phyloP scores from a whole-genome alignment of 805 yeast species.

The Hanseniaspora thailandica region DNA sequence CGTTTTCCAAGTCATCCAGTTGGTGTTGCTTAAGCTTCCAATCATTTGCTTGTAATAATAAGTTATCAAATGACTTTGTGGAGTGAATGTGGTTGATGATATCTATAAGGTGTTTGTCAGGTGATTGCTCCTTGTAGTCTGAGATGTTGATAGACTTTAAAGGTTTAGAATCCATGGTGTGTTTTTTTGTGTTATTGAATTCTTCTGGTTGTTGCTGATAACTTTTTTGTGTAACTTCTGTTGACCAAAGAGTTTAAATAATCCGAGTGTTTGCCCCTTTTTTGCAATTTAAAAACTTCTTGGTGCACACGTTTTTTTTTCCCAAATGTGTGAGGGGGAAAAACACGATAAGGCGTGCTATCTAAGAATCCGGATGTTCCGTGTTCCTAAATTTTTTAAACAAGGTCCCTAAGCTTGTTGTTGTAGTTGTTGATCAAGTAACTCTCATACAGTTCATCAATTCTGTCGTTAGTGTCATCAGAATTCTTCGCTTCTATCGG shows the following conservation, averaged over 20 bases:
- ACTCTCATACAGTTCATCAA: neutral
- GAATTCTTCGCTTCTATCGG: neutral
- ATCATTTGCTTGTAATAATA: neutral
- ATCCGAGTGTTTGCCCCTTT: too few relatives aligned
- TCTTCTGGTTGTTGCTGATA: too few relatives aligned
- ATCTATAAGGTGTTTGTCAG: slow-evolving; percentile 4
- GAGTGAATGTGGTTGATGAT: slow-evolving; percentile 13
- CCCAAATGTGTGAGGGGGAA: too few relatives aligned
- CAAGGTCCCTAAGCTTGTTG: neutral
- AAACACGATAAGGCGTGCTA: neutral
- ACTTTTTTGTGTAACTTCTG: too few relatives aligned
- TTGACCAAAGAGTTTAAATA: too few relatives aligned
- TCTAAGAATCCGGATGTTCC: neutral
- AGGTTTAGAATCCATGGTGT: neutral
- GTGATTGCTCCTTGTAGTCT: slow-evolving; percentile 12
- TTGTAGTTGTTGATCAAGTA: neutral
- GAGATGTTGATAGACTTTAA: neutral
- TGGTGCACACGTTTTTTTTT: too few relatives aligned
- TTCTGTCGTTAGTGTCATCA: neutral
- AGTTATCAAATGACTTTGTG: slow-evolving; percentile 3
- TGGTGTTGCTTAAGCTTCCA: slow-evolving; percentile 13
- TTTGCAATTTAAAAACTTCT: too few relatives aligned
- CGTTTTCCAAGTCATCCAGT: neutral
- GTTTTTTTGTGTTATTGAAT: neutral
- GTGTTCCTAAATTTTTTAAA: neutral